Evolutionary conservation across 257 asterid species (phyloP).

Genomic region (Anisodus acutangulus): DNA sequence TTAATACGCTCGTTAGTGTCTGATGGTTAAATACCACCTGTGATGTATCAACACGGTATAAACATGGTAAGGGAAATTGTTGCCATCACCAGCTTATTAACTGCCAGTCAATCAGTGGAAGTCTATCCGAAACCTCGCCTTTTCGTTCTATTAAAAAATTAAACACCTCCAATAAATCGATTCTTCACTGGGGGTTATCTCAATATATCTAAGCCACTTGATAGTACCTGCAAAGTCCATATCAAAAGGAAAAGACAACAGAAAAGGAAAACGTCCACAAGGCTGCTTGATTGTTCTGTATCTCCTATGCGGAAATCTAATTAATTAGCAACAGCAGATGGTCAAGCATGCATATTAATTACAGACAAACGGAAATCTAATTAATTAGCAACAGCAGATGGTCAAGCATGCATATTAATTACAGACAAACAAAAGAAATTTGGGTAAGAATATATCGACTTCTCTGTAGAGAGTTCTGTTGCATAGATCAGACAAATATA

Average conservation of each 20-base stretch:
- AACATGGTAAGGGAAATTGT: neutral
- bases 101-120: neutral
- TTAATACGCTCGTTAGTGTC: neutral
- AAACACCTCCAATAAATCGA: neutral
- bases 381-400: neutral
- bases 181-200: neutral
- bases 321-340: neutral
- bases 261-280: neutral
- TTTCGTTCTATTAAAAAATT: neutral
- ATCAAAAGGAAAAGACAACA: neutral
- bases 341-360: neutral
- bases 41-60: neutral
- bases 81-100: neutral
- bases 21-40: neutral
- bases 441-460: neutral
- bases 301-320: neutral
- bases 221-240: neutral
- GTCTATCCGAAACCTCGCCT: neutral
- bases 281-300: neutral
- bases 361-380: neutral
- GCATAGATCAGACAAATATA: neutral
- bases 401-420: neutral
- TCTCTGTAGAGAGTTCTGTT: neutral
- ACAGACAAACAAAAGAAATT: neutral
- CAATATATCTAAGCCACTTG: neutral